Base-by-base conservation (phyloP, 163 green algal species). In the Botryococcus braunii region DNA sequence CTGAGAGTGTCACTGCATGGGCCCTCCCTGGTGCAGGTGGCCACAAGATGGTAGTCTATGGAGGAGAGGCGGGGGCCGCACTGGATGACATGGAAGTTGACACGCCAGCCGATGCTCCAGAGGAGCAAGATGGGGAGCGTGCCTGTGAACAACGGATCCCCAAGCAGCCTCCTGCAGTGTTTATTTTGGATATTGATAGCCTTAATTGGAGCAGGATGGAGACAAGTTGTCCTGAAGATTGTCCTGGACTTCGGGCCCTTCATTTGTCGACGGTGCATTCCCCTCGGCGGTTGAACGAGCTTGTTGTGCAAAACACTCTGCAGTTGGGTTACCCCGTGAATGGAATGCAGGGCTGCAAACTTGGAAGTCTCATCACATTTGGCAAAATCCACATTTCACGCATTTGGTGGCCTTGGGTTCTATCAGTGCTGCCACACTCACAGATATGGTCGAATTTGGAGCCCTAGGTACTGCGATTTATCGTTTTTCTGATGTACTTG, bases 241-340 rank as follows among this genome's bases (percentile, higher is more conserved):
- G 62, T 2, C 71, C 71, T 7, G 59, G 58, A 38, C 21, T 48
- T 3, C 38, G 71, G 0, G 61, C 71, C 13, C 65, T 77, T 31
- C 71, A 77, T 50, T 25, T 73, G 29, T 49, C 65, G 23, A 58
- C 65, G 1, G 65, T 77, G 29, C n/a, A n/a, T n/a, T n/a, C n/a
- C n/a, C n/a, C n/a, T n/a, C n/a, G n/a, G n/a, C n/a, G n/a, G n/a
- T n/a, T n/a, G n/a, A n/a, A n/a, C n/a, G n/a, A n/a, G n/a, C n/a
- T n/a, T n/a, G n/a, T n/a, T n/a, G n/a, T n/a, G n/a, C n/a, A n/a
- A n/a, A n/a, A n/a, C n/a, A n/a, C n/a, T n/a, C n/a, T n/a, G n/a
- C n/a, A n/a, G n/a, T n/a, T n/a, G n/a, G n/a, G n/a, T n/a, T n/a
- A n/a, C n/a, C n/a, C n/a, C n/a, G n/a, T n/a, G n/a, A n/a, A n/a